phyloP scores from a whole-genome alignment of 345 rosid genomes.

The Eucalyptus sp. region DNA sequence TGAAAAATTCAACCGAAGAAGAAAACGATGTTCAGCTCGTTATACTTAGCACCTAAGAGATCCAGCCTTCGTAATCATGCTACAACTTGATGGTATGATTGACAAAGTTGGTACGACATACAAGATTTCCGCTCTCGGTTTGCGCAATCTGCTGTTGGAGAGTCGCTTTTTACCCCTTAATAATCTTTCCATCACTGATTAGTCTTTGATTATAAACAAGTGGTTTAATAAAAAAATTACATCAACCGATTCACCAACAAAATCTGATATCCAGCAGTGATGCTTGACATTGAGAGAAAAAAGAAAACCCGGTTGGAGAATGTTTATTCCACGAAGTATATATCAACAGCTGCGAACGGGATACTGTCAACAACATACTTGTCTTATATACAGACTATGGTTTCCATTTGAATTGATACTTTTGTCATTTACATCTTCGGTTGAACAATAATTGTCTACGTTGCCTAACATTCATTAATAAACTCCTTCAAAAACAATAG shows the following conservation, averaged over 20 bases:
- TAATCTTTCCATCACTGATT: not conserved
- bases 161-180: not conserved
- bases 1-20: not conserved
- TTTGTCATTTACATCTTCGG: not conserved
- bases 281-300: not conserved
- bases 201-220: not conserved
- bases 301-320: not conserved
- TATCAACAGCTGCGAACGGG: not conserved
- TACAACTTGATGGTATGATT: not conserved
- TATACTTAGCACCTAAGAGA: not conserved
- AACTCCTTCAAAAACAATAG: not conserved
- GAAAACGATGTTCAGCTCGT: not conserved
- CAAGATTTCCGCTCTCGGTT: not conserved
- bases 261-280: not conserved
- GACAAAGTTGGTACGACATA: not conserved
- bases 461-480: not conserved
- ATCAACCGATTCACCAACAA: not conserved
- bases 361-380: not conserved
- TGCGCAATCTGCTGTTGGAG: not conserved
- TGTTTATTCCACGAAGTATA: not conserved
- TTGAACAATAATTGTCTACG: not conserved
- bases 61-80: not conserved
- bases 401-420: not conserved
- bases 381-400: not conserved
- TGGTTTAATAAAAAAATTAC: not conserved